These are phyloP conservation scores for Leccinum incarnatum DNA, from an alignment of 768 basidiomycete genomes.

Conservation along the genomic window DNA sequence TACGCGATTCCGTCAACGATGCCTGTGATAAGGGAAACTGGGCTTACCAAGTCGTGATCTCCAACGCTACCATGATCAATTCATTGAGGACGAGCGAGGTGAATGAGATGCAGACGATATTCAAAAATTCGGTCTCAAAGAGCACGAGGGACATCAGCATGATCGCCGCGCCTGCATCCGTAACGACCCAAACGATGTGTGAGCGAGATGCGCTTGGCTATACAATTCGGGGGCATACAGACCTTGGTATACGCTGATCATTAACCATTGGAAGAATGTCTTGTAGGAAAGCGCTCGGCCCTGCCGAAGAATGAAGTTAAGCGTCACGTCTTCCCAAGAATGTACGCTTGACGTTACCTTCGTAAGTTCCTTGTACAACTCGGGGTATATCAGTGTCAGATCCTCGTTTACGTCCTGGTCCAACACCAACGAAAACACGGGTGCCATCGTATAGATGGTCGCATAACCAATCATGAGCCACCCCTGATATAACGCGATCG, in stretches of 20 bases:
- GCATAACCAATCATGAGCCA: constrained; percentile 98
- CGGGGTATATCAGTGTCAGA: constrained; percentile 91
- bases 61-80: constrained; percentile 97
- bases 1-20: background rate
- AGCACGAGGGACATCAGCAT: constrained; percentile 97
- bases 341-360: constrained; percentile 53
- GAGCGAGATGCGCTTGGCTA: background rate
- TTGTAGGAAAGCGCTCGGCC: constrained; percentile 94
- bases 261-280: constrained; percentile 97
- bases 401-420: constrained; percentile 97
- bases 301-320: constrained; percentile 37
- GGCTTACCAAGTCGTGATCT: constrained; percentile 92
- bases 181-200: background rate
- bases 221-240: constrained; percentile 1
- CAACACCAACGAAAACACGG: constrained; percentile 94
- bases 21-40: background rate
- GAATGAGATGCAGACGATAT: constrained; percentile 98
- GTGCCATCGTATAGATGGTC: constrained; percentile 96
- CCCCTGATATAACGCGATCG: constrained; percentile 96
- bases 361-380: constrained; percentile 95
- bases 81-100: constrained; percentile 95
- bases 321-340: background rate
- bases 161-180: constrained; percentile 78
- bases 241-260: constrained; percentile 99
- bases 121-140: constrained; percentile 96